These are phyloP conservation scores for Colletotrichum ledebouriae DNA, from an alignment of 2,329 filamentous ascomycete genomes.

Conservation along the genomic window DNA sequence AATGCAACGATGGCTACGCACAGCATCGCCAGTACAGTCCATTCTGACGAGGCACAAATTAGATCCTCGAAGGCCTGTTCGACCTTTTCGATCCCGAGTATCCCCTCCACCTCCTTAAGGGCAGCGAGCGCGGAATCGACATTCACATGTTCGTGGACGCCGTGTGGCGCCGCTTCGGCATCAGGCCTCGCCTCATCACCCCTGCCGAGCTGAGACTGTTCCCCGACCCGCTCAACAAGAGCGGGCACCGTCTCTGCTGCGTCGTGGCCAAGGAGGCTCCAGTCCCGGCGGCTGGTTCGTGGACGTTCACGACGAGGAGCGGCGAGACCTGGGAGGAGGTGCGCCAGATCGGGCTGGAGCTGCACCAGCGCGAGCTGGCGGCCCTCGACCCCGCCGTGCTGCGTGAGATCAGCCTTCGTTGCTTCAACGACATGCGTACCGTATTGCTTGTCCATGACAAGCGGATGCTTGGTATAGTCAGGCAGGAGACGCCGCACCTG, in stretches of 20 bases:
- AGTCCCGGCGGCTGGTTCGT: background rate
- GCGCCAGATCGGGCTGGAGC: slow-evolving; percentile 55
- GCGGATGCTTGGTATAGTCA: slow-evolving; percentile 56
- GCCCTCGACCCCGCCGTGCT: slow-evolving; percentile 50
- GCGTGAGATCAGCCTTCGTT: slow-evolving; percentile 52
- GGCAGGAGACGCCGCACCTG: slow-evolving; percentile 51
- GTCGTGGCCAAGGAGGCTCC: slow-evolving; percentile 34
- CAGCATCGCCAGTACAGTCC: background rate
- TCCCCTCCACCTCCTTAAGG: slow-evolving; percentile 55
- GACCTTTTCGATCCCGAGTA: slow-evolving; percentile 48
- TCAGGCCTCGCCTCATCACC: slow-evolving; percentile 50
- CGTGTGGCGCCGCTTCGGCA: slow-evolving; percentile 47
- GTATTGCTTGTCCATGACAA: slow-evolving; percentile 58
- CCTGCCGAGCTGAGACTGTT: slow-evolving; percentile 52
- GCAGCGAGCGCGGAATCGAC: slow-evolving; percentile 54
- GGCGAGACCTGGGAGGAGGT: slow-evolving; percentile 52
- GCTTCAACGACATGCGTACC: slow-evolving; percentile 58
- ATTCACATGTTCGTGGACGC: slow-evolving; percentile 55
- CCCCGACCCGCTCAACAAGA: slow-evolving; percentile 44
- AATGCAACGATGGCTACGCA: background rate
- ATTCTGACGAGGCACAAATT: background rate
- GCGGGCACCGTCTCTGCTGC: slow-evolving; percentile 50
- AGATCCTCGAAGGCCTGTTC: slow-evolving; percentile 51
- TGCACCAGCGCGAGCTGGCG: slow-evolving; percentile 55
- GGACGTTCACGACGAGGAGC: background rate